These are phyloP conservation scores for Malus hybrid DNA, from an alignment of 331 rosid species.

Conservation along the genomic window DNA sequence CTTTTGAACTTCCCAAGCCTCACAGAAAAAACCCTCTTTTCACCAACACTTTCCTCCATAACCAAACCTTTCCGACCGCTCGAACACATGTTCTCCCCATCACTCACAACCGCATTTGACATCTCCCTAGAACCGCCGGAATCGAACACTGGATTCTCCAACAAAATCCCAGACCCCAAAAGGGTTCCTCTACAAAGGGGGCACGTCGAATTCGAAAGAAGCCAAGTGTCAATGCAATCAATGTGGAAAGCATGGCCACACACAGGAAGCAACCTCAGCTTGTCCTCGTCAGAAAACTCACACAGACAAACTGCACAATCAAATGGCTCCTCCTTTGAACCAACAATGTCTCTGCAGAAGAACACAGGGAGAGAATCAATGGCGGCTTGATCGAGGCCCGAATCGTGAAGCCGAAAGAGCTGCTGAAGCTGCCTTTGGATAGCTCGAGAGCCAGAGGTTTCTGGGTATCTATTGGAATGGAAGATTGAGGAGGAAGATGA, in stretches of 20 bases:
- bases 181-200: constrained; percentile 48
- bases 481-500: constrained; percentile 43
- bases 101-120: constrained; percentile 14
- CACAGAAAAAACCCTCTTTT: constrained; percentile 59
- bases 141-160: constrained; percentile 30
- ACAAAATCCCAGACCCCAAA: constrained; percentile 8
- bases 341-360: constrained; percentile 51
- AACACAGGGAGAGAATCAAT: constrained; percentile 71
- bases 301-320: constrained; percentile 85
- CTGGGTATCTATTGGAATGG: constrained; percentile 47
- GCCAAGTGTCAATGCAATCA: constrained; percentile 84
- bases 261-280: constrained; percentile 65
- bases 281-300: constrained; percentile 57
- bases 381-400: constrained; percentile 69
- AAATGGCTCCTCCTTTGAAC: constrained; percentile 62
- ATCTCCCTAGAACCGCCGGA: constrained; percentile 24
- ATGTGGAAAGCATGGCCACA: constrained; percentile 89
- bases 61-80: constrained; percentile 10
- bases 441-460: constrained; percentile 31
- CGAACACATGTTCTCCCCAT: constrained; percentile 32
- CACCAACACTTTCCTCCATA: constrained; percentile 21
- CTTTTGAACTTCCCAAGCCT: constrained; percentile 77
- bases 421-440: constrained; percentile 88
- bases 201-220: constrained; percentile 41
- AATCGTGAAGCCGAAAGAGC: constrained; percentile 69